These are phyloP conservation scores for Blastobotrys malaysiensis DNA, from an alignment of 1,139 yeast species.

Conservation along the genomic window DNA sequence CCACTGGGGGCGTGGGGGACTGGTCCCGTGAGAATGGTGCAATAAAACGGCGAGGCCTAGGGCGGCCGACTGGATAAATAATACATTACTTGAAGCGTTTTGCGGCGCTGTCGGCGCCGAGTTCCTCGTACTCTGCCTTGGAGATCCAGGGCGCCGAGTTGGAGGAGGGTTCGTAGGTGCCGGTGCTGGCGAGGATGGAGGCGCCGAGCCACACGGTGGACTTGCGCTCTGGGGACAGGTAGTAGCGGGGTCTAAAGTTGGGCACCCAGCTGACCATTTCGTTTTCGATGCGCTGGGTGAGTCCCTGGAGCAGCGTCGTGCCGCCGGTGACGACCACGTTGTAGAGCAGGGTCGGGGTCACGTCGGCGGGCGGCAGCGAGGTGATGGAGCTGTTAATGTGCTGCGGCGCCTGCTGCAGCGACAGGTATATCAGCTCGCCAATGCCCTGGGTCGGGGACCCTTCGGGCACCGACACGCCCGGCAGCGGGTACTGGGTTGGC, in stretches of 20 bases:
- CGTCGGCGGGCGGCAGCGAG: constrained; percentile 7
- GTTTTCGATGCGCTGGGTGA: constrained; percentile 68
- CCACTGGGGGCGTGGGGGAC: too few species aligned
- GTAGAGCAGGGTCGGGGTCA: constrained; percentile 56
- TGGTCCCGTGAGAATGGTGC: too few species aligned
- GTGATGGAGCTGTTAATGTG: constrained; percentile 2
- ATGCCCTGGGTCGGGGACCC: constrained; percentile 46
- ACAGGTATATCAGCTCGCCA: constrained; percentile 55
- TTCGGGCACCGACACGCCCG: constrained; percentile 25
- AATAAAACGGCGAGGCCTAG: too few species aligned
- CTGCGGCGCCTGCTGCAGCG: constrained; percentile 10
- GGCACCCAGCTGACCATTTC: constrained; percentile 75
- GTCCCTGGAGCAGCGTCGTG: constrained; percentile 72
- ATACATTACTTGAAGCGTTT: constrained; percentile 10
- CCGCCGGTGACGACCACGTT: constrained; percentile 91
- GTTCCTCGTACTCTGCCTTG: constrained; percentile 16
- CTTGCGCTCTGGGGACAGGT: constrained; percentile 82
- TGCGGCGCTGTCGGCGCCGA: constrained; percentile 12
- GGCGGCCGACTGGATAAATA: too few species aligned
- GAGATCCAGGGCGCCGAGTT: constrained; percentile 11
- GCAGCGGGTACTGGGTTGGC: constrained; percentile 31
- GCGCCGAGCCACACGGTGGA: constrained; percentile 96
- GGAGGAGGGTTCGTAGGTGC: constrained; percentile 49
- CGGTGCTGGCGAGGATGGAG: constrained; percentile 81
- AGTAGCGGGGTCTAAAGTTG: constrained; percentile 51